A percentile compares a stretch with the other conserved stretches of the same genome.
phyloP scores from a whole-genome alignment of 164 flowering plant species.

The Platanus orientalis region DNA sequence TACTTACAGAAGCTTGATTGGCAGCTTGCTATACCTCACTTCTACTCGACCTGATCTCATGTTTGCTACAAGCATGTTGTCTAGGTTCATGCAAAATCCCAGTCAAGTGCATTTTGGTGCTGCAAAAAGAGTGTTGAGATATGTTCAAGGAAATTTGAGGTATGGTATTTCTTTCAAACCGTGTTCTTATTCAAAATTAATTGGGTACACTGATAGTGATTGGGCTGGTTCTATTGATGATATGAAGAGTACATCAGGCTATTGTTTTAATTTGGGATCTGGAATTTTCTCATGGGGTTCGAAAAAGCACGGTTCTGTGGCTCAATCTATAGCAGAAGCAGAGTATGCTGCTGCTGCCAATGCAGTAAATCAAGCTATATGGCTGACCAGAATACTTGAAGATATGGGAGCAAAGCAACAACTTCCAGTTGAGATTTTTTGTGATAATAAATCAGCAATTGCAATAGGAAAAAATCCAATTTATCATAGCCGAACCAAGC shows the following conservation, averaged over 20 bases:
- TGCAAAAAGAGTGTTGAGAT: conserved; percentile 7
- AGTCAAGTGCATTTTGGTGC: conserved; percentile 8
- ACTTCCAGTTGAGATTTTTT: neutral
- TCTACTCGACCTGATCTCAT: conserved; percentile 14
- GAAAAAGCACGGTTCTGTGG: neutral
- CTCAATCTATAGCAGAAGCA: conserved; percentile 11
- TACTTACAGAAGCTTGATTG: conserved; percentile 9
- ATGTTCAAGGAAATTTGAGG: conserved; percentile 1
- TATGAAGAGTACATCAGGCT: conserved; percentile 13
- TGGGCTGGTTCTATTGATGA: conserved; percentile 13
- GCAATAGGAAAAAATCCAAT: neutral
- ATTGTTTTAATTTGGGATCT: conserved; percentile 2
- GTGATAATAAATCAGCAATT: neutral
- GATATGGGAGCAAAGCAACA: neutral
- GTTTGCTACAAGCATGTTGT: conserved; percentile 8
- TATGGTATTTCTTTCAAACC: neutral
- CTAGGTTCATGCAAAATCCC: conserved; percentile 11
- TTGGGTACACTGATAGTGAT: conserved; percentile 12
- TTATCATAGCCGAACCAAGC: neutral
- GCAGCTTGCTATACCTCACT: conserved; percentile 12
- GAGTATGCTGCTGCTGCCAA: conserved; percentile 11
- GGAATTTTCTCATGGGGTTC: conserved; percentile 9
- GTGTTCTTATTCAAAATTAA: neutral
- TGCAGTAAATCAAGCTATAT: conserved; percentile 1
- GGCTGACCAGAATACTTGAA: conserved; percentile 1